Evolutionary conservation across 352 stramenopile species (phyloP).

Genomic region (Phytophthora cajani): DNA sequence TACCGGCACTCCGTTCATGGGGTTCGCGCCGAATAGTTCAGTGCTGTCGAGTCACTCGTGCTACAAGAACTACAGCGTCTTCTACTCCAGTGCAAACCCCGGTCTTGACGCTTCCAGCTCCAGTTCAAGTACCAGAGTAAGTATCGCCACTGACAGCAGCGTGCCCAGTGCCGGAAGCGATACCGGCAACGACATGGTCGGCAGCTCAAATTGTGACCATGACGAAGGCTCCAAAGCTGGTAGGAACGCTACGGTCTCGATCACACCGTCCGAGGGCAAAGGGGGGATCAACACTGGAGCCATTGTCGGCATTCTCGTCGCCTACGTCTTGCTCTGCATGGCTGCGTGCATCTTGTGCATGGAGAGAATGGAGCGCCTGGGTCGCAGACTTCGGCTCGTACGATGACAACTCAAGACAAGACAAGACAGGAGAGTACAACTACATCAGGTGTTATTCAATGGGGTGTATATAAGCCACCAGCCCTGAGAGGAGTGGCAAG

Average conservation of each 20-base stretch:
- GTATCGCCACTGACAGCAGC: neutral
- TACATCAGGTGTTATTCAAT: constrained; percentile 40
- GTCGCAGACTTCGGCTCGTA: constrained; percentile 13
- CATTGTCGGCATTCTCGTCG: constrained; percentile 28
- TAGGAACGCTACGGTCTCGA: constrained; percentile 1
- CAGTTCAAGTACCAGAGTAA: neutral
- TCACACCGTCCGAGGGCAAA: constrained; percentile 9
- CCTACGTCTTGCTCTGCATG: constrained; percentile 22
- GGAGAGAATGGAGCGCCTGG: constrained; percentile 21
- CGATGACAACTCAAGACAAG: constrained; percentile 10
- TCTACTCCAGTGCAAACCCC: constrained; percentile 8
- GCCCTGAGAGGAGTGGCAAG: constrained; percentile 17
- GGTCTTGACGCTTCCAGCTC: constrained; percentile 1
- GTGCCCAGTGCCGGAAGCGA: neutral
- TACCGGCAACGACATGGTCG: neutral
- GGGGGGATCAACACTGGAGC: constrained; percentile 24
- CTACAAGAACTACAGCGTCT: constrained; percentile 26
- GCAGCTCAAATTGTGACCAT: neutral
- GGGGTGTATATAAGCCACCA: constrained; percentile 28
- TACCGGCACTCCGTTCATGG: constrained; percentile 15
- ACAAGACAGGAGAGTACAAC: constrained; percentile 23
- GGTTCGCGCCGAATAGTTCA: constrained; percentile 19
- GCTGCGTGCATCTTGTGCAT: constrained; percentile 29
- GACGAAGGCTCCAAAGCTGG: constrained; percentile 7
- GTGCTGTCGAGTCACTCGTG: constrained; percentile 29